Base-by-base conservation (phyloP, 1,284 basidiomycete genomes). In the Hemileccinum hortonii region DNA sequence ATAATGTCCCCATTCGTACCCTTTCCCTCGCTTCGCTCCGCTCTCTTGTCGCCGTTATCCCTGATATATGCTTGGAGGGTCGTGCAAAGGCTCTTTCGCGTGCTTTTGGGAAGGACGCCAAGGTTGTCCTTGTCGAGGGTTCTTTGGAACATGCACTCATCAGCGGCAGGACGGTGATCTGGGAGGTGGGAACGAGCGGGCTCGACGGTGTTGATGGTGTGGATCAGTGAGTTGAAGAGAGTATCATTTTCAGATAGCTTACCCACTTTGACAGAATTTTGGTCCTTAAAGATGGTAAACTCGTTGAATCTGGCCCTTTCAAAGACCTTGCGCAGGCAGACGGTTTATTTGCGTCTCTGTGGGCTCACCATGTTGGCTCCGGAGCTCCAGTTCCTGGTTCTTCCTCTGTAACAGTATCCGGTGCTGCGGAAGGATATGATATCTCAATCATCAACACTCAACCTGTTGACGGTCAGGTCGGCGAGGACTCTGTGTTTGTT, bases 31-130 rank as follows among this genome's bases (percentile, higher is more conserved):
- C 78, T 35, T 89, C 86, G 53, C 73, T 96, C 41, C 79, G 92
- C 40, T 81, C 82, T 58, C 81, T 89, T 1, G 90, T 96, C 54
- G 91, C 92, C 21, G 87, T 89, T 30, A 86, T 93, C 8, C 90
- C 91, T 2, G 88, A 92, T 44, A 84, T 84, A 59, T 83, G 83
- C 24, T 83, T 87, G n/a, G 90, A 93, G 72, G 90, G 90, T 72
- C 92, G 94, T 64, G 79, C 89, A 4, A 89, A 94, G 12, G 88
- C 93, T 12, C 87, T 97, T 61, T 92, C 94, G 0, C 78, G 92
- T 46, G 93, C 92, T 3, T 76, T 96, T 44, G 72, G 92, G 50
- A 95, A 95, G 72, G 85, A 89, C 64, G 90, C 94, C 16, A 89
- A 90, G 7, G 84, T 94, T 50, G 69, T 95, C 38, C 75, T 94